Percentiles rank a stretch among this genome's conserved stretches.
phyloP scores from a whole-genome alignment of 331 rosid genomes.

The Pyrus hybrid region DNA sequence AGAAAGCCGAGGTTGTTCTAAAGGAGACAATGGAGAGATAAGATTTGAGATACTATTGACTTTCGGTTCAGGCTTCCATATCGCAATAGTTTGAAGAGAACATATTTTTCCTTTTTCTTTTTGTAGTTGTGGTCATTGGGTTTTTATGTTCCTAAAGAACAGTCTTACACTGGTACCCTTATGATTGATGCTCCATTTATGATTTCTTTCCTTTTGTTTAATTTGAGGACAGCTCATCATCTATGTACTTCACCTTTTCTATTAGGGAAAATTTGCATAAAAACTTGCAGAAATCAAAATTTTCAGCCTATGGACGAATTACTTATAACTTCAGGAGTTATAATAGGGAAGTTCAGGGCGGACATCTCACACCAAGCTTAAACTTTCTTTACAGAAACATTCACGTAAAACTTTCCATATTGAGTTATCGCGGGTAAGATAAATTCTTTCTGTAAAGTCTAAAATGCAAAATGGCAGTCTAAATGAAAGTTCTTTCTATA shows the following conservation, averaged over 20 bases:
- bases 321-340: neutral
- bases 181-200: neutral
- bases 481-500: neutral
- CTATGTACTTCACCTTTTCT: neutral
- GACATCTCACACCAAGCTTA: neutral
- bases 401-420: neutral
- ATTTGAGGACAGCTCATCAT: neutral
- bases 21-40: neutral
- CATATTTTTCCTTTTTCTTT: neutral
- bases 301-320: neutral
- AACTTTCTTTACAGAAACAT: neutral
- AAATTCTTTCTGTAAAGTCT: neutral
- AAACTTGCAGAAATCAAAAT: neutral
- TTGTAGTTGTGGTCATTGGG: neutral
- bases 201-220: neutral
- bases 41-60: neutral
- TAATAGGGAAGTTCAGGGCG: neutral
- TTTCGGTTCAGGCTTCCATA: neutral
- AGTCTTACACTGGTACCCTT: neutral
- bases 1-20: neutral
- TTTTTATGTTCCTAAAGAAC: neutral
- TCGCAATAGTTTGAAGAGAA: neutral
- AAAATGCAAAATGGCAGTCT: neutral
- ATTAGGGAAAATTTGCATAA: neutral
- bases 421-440: neutral